Conservation (phyloP, 306 rosid genomes). For the Inga leiocalycina region DNA sequence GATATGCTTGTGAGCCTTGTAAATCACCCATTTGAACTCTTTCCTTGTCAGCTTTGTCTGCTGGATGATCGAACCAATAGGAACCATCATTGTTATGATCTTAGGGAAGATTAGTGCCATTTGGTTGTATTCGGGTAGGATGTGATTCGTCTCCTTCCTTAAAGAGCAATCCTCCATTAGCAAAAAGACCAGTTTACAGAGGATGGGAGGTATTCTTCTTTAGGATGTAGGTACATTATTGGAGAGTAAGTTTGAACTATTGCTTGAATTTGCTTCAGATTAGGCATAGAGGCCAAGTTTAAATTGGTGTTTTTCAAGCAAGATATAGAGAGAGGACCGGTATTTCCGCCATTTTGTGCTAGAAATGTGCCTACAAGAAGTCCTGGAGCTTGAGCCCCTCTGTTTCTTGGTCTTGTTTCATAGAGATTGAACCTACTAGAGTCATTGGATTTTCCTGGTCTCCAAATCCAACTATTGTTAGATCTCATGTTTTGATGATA, state of each 20-base stretch:
- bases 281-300: slow-evolving; percentile 44
- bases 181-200: slow-evolving; percentile 57
- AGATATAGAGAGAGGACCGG: slow-evolving; percentile 25
- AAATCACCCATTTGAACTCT: slow-evolving; percentile 54
- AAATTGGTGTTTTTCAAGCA: slow-evolving; percentile 53
- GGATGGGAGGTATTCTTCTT: slow-evolving; percentile 54
- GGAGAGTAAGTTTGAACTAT: slow-evolving; percentile 51
- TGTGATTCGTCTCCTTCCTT: slow-evolving; percentile 38
- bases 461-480: slow-evolving; percentile 67
- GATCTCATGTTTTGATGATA: too few relatives aligned
- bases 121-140: slow-evolving; percentile 40
- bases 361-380: slow-evolving; percentile 50
- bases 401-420: slow-evolving; percentile 12
- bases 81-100: slow-evolving; percentile 53
- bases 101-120: slow-evolving; percentile 56
- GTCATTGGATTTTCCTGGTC: slow-evolving; percentile 18
- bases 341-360: slow-evolving; percentile 33
- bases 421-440: slow-evolving; percentile 45
- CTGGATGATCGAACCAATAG: slow-evolving; percentile 59
- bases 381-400: slow-evolving; percentile 51
- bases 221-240: slow-evolving; percentile 49
- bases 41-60: slow-evolving; percentile 33
- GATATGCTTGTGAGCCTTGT: slow-evolving; percentile 37
- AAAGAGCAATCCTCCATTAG: slow-evolving; percentile 51
- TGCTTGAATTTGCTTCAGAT: slow-evolving; percentile 38